A percentile compares a stretch with the other conserved stretches of the same genome.
Conservation (phyloP, 2,329 filamentous ascomycete species). For the Bipolaris oryzae region DNA sequence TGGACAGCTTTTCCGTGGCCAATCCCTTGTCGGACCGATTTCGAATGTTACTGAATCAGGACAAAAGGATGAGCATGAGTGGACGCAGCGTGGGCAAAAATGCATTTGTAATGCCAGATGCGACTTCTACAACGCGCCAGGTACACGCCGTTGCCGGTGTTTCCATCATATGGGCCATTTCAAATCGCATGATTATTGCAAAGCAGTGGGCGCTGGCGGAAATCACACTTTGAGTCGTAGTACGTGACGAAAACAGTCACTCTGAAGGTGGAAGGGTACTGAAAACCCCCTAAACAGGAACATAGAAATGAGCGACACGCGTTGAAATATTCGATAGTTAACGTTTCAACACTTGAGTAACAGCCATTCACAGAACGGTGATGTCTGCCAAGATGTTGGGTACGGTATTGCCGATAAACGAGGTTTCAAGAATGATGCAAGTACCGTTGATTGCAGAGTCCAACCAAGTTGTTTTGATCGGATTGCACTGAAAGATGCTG, state of each 20-base stretch:
- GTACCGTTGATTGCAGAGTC: constrained; percentile 49
- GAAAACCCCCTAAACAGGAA: constrained; percentile 56
- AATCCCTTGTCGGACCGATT: constrained; percentile 1
- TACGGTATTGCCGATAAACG: constrained; percentile 58
- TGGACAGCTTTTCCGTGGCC: neutral
- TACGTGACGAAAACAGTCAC: constrained; percentile 1
- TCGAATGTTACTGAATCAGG: constrained; percentile 13
- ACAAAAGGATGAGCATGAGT: constrained; percentile 18
- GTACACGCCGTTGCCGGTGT: constrained; percentile 20
- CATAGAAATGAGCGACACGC: constrained; percentile 53
- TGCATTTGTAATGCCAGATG: constrained; percentile 21
- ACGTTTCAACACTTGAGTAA: constrained; percentile 55
- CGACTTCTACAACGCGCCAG: constrained; percentile 23
- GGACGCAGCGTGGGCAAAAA: constrained; percentile 22
- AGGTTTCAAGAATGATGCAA: constrained; percentile 58
- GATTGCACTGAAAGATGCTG: constrained; percentile 60
- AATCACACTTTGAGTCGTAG: constrained; percentile 16
- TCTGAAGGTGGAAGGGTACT: constrained; percentile 12
- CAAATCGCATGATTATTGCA: constrained; percentile 22
- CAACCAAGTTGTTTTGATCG: constrained; percentile 58
- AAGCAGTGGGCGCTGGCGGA: constrained; percentile 25
- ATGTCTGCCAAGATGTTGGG: constrained; percentile 57
- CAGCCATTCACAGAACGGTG: constrained; percentile 55
- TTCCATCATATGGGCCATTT: constrained; percentile 15
- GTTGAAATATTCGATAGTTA: constrained; percentile 52